Evolutionary conservation across 148 eudicot genomes (phyloP).

Genomic region (Rhododendron mucronatum): DNA sequence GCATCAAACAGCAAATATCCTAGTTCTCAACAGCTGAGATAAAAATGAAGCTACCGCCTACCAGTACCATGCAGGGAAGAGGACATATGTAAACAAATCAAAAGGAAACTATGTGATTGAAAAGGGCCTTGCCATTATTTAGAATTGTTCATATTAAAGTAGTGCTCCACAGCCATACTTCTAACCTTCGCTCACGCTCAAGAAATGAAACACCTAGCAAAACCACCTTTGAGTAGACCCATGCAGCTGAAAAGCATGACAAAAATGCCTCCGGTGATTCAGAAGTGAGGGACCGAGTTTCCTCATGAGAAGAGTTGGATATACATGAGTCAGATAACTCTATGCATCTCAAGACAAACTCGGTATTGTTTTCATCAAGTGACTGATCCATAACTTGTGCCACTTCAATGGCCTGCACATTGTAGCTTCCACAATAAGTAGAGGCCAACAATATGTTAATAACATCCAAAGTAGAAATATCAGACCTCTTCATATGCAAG

Average conservation of each 20-base stretch:
- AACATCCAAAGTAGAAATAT: constrained; percentile 6
- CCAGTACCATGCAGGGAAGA: background rate
- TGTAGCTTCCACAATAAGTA: constrained; percentile 3
- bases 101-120: background rate
- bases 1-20: background rate
- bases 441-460: constrained; percentile 9
- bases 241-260: constrained; percentile 63
- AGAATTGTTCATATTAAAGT: background rate
- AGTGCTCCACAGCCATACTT: background rate
- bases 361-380: constrained; percentile 59
- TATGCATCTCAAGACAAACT: constrained; percentile 51
- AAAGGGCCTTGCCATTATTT: background rate
- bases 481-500: constrained; percentile 94
- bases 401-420: constrained; percentile 71
- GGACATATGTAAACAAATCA: background rate
- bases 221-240: constrained; percentile 84
- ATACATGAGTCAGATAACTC: constrained; percentile 53
- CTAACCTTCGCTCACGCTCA: constrained; percentile 67
- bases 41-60: background rate
- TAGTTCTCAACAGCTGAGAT: background rate
- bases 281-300: constrained; percentile 23
- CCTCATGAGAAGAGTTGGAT: constrained; percentile 25
- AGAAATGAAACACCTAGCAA: constrained; percentile 74
- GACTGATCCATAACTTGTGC: constrained; percentile 87
- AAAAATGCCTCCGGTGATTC: constrained; percentile 39